Evolutionary conservation across 2,329 filamentous ascomycete genomes (phyloP), one percentile per base, ranked within the genome.

Genomic region (Diaporthe sp.): DNA sequence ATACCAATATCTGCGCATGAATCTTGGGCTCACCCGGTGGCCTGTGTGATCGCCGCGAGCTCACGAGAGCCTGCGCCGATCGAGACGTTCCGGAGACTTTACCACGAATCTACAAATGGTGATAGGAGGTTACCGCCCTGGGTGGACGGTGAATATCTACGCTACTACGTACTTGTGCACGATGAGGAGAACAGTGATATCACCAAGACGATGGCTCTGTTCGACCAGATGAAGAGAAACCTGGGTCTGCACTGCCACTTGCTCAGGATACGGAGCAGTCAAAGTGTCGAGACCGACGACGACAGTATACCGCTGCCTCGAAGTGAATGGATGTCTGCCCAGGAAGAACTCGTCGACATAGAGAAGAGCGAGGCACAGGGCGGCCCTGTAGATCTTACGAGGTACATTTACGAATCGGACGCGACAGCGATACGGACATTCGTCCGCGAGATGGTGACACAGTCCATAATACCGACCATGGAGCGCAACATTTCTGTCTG

Each of bases 171-270:
- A 22, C 87, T 99, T 55, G 93, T 99, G 25, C 97, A 99, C 80
- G 97, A 99, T 79, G 97, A 99, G 84, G 97, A 99, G 81, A 92
- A 92, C 76, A 96, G 98, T 80, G 96, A 99, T 81, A 97, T 98
- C 76, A 91, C 91, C 50, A 94, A 95, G 83, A 97, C 96, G 17
- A 96, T 96, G 83, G 91, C 92, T 25, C 87, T 98, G 38, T 99
- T 98, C 83, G 97, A 99, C 79, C 95, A 98, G 83, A 99, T 99
- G 97, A 99, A 98, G 84, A 92, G 97, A n/a, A 95, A 98, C 84
- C 95, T 99, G 77, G 97, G 97, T 2, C 87, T 98, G 64, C 96
- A 99, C 83, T 99, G 97, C 81, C 97, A 99, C 84, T 88, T 99
- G 15, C 87, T 99, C 45, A 89, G 97, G 77, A 86, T 99, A 68